A percentile compares a stretch with the other conserved stretches of the same genome.
phyloP scores from a whole-genome alignment of 192 early-diverging fungal genomes.

The Phlyctochytrium planicorne region DNA sequence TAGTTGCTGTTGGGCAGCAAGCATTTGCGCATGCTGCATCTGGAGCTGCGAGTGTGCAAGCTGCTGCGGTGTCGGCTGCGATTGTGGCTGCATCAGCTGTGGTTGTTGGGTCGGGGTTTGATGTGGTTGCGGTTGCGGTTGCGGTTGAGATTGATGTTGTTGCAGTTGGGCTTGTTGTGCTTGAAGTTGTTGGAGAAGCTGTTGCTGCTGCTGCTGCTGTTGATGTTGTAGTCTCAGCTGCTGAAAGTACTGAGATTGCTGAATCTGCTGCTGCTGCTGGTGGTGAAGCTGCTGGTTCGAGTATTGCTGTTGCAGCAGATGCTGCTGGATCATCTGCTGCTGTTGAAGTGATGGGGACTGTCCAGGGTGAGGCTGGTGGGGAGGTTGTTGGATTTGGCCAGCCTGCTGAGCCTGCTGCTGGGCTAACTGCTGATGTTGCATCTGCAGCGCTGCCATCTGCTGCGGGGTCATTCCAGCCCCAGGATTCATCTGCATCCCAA shows the following conservation, averaged over 20 bases:
- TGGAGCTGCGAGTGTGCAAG: neutral
- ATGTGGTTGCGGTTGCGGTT: neutral
- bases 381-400: neutral
- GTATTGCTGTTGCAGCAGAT: neutral
- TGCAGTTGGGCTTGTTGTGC: neutral
- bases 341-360: neutral
- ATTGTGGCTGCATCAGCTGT: neutral
- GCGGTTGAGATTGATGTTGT: neutral
- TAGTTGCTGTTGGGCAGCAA: constrained; percentile 16
- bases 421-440: neutral
- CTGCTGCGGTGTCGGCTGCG: neutral
- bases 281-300: neutral
- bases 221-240: neutral
- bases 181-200: neutral
- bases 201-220: neutral
- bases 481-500: too few relatives aligned
- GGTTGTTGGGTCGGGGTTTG: neutral
- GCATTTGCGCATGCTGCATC: neutral
- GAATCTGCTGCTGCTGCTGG: neutral
- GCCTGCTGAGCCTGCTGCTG: neutral
- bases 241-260: neutral
- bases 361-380: neutral
- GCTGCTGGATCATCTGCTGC: neutral
- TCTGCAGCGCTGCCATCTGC: neutral
- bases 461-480: neutral